A percentile compares a stretch with the other conserved stretches of the same genome.
Conservation (phyloP, 1,284 basidiomycete genomes). For the Trichosporon asahii region DNA sequence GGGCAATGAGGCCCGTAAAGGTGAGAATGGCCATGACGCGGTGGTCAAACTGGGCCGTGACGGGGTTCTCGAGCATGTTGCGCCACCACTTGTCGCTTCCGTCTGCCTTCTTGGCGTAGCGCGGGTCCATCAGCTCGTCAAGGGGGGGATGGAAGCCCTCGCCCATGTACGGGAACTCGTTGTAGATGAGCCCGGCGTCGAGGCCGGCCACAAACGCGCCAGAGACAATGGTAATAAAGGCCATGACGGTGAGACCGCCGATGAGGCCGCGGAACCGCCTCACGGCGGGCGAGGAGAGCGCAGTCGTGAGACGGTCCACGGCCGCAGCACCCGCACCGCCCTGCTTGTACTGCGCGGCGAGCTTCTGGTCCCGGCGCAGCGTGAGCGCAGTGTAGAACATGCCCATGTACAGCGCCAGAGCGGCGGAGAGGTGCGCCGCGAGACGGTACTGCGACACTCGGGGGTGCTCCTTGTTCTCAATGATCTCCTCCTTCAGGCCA, state of each 20-base stretch:
- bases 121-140: slow-evolving; percentile 74
- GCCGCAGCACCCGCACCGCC: slow-evolving; percentile 44
- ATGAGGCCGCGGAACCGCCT: slow-evolving; percentile 62
- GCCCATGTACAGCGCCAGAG: slow-evolving; percentile 83
- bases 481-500: slow-evolving; percentile 77
- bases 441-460: slow-evolving; percentile 96
- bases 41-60: slow-evolving; percentile 96
- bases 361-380: slow-evolving; percentile 67
- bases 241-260: slow-evolving; percentile 66
- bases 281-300: slow-evolving; percentile 61
- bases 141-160: slow-evolving; percentile 75
- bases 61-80: slow-evolving; percentile 95
- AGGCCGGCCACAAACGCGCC: slow-evolving; percentile 97
- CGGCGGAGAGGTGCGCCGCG: slow-evolving; percentile 87
- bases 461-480: slow-evolving; percentile 77
- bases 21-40: slow-evolving; percentile 82
- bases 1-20: slow-evolving; percentile 64
- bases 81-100: slow-evolving; percentile 79
- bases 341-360: slow-evolving; percentile 59
- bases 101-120: slow-evolving; percentile 68
- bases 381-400: slow-evolving; percentile 83
- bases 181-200: slow-evolving; percentile 94
- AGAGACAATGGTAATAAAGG: slow-evolving; percentile 78
- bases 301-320: slow-evolving; percentile 36
- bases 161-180: slow-evolving; percentile 98